Conservation (phyloP, 306 rosid species). For the Quercus gilva region DNA sequence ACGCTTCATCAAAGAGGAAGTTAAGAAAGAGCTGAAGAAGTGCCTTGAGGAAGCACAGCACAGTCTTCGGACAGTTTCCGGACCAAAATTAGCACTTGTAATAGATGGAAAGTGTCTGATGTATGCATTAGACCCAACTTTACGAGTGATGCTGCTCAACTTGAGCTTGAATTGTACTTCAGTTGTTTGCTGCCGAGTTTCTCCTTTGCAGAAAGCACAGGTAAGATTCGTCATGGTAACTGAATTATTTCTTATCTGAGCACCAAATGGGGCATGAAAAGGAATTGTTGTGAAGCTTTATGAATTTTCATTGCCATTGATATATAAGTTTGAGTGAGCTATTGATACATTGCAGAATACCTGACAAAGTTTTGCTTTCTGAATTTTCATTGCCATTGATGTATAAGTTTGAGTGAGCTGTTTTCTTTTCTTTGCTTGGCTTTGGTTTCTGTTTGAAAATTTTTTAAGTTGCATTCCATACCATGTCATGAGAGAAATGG, state of each 20-base stretch:
- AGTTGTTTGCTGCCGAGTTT: conserved; percentile 98
- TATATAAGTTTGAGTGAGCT: neutral
- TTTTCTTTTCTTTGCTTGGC: neutral
- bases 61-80: conserved; percentile 44
- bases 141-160: conserved; percentile 76
- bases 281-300: neutral
- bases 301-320: neutral
- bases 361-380: neutral
- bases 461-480: neutral
- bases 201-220: conserved; percentile 99
- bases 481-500: neutral
- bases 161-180: conserved; percentile 89
- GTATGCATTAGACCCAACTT: conserved; percentile 92
- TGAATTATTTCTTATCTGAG: neutral
- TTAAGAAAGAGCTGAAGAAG: conserved; percentile 61
- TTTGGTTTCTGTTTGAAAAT: neutral
- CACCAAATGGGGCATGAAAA: neutral
- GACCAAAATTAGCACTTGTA: conserved; percentile 87
- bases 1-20: conserved; percentile 82
- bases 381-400: too few relatives aligned
- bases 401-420: too few relatives aligned
- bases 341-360: neutral
- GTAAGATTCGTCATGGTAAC: conserved; percentile 37
- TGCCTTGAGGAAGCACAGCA: conserved; percentile 77
- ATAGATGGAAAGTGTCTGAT: conserved; percentile 95